Conservation (phyloP, 441 rosid species). For the Brassica balearica region DNA sequence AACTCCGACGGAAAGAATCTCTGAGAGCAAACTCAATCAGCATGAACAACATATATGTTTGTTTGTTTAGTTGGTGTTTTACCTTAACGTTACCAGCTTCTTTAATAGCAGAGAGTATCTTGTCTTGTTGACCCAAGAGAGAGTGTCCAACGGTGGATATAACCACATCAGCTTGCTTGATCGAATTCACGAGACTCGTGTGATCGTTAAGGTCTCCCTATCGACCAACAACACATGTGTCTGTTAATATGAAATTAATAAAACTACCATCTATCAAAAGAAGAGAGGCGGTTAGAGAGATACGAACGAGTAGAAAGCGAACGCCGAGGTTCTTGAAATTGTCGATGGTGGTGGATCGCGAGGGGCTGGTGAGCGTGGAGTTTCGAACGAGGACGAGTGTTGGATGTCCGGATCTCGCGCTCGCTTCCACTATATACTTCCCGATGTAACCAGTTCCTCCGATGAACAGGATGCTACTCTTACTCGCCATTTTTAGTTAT, state of each 20-base stretch:
- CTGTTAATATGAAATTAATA: not conserved
- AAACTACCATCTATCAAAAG: too few relatives aligned
- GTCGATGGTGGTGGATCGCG: slow-evolving; percentile 36
- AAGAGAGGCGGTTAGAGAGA: not conserved
- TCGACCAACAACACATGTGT: not conserved
- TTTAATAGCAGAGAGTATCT: slow-evolving; percentile 65
- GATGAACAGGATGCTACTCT: slow-evolving; percentile 46
- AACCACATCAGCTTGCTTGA: slow-evolving; percentile 81
- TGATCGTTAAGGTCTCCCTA: slow-evolving; percentile 77
- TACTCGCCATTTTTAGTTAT: slow-evolving; percentile 39
- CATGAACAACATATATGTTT: not conserved
- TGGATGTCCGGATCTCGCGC: slow-evolving; percentile 44
- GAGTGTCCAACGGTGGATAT: slow-evolving; percentile 70
- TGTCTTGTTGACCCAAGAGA: slow-evolving; percentile 61
- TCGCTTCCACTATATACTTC: slow-evolving; percentile 45
- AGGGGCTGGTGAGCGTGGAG: slow-evolving; percentile 41
- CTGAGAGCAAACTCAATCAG: slow-evolving; percentile 19
- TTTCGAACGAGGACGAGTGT: slow-evolving; percentile 41
- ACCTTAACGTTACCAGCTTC: slow-evolving; percentile 75
- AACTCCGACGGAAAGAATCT: slow-evolving; percentile 69
- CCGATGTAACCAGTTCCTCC: slow-evolving; percentile 48
- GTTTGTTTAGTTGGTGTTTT: not conserved
- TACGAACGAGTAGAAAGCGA: slow-evolving; percentile 44
- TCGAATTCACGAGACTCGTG: slow-evolving; percentile 64
- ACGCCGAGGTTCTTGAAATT: slow-evolving; percentile 45